These are phyloP conservation scores for Colletotrichum tofieldiae DNA, from an alignment of 2,329 filamentous ascomycete genomes.

Conservation along the genomic window DNA sequence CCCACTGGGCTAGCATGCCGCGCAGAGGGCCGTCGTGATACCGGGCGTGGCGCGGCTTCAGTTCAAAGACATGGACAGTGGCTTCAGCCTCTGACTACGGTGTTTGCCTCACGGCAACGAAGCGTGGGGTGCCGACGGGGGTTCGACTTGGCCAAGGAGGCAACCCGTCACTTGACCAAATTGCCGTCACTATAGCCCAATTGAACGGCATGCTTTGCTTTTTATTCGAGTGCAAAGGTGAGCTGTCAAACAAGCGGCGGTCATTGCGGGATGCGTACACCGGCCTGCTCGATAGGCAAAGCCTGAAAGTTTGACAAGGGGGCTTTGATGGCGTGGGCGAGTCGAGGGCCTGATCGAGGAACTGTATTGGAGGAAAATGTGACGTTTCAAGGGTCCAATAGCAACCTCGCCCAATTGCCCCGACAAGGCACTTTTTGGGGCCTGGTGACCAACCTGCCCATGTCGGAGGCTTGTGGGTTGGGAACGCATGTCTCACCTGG, in stretches of 20 bases:
- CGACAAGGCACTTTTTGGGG: conserved; percentile 13
- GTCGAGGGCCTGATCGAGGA: not conserved
- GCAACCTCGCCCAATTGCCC: conserved; percentile 21
- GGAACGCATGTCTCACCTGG: conserved; percentile 31
- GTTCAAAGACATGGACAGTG: not conserved
- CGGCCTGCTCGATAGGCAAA: conserved; percentile 1
- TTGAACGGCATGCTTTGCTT: conserved; percentile 20
- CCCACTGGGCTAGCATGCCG: conserved; percentile 15
- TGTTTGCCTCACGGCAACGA: conserved; percentile 10
- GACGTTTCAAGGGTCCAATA: conserved; percentile 37
- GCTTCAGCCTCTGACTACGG: conserved; percentile 23
- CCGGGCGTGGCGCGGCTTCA: conserved; percentile 13
- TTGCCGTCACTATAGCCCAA: not conserved
- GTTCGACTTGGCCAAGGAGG: conserved; percentile 23
- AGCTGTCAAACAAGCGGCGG: conserved; percentile 33
- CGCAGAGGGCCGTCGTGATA: conserved; percentile 3
- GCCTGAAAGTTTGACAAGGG: conserved; percentile 2
- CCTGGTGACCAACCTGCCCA: conserved; percentile 31
- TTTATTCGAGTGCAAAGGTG: conserved; percentile 10
- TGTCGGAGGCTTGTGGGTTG: conserved; percentile 27
- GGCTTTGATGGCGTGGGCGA: not conserved
- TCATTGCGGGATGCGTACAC: conserved; percentile 29
- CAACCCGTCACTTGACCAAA: conserved; percentile 21
- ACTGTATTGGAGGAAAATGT: conserved; percentile 25
- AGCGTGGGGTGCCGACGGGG: conserved; percentile 15